Evolutionary conservation across 2,329 filamentous ascomycete genomes (phyloP), one percentile per base, ranked within the genome.

Genomic region (Monilinia laxa): DNA sequence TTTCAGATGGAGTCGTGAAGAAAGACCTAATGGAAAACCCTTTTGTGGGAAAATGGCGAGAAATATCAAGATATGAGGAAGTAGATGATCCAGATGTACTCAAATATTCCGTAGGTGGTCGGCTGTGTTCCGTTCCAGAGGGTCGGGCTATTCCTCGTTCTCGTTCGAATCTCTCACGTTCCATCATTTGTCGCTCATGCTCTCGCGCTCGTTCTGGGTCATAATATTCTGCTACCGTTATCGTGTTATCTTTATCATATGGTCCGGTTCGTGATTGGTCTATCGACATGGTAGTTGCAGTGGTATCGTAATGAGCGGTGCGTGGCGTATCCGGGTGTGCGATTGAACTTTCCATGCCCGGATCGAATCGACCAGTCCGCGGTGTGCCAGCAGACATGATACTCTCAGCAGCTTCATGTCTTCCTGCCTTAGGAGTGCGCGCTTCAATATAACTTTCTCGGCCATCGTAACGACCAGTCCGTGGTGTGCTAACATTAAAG

Each of bases 21-120:
- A 91, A 90, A 20, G 85, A 82, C 66, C 79, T 79, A 54, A 92
- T 79, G 64, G 86, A 81, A 51, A 80, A 78, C 65, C 81, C 79
- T 9, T 80, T 80, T 52, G 78, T 79, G 23, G 80, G 81, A 63
- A 82, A 81, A 57, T 81, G 79, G 51, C 82, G 82, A 59, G 89
- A 90, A 63, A 92, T 87, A 73, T 92, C 88, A 64, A 91, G 87
- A 51, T 70, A 70, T n/a, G 71, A 72, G 35, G 70, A 72, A n/a
- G 71, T 73, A 14, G 72, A 73, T 28, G 71, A 71, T 28, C 69
- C 70, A 45, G 68, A 69, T 58, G 58, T 68, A 71, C 58, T 65
- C 66, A 58, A 57, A 65, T 66, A 66, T 64, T 23, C 65, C 65
- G 59, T 65, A 62, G 31, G 65, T 47, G 58, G 57, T 64, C 16